phyloP scores from a whole-genome alignment of 2,329 filamentous ascomycete species.

The Lachnellula arida region DNA sequence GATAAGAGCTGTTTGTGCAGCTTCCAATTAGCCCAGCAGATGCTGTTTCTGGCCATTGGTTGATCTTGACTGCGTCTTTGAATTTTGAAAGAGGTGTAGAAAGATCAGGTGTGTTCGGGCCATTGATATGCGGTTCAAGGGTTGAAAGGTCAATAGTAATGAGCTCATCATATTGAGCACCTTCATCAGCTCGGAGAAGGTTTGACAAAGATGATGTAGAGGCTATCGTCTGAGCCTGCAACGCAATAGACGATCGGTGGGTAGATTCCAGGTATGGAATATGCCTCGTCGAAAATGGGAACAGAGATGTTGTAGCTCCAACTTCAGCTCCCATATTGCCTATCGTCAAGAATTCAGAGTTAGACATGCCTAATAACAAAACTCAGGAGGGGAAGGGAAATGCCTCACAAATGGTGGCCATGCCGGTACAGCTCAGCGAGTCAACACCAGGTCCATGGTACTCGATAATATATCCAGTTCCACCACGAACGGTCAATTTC shows the following conservation, averaged over 20 bases:
- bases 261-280: slow-evolving; percentile 83
- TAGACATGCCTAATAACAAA: slow-evolving; percentile 64
- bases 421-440: slow-evolving; percentile 84
- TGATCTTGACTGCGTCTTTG: slow-evolving; percentile 86
- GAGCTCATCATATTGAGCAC: slow-evolving; percentile 90
- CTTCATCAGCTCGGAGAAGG: slow-evolving; percentile 76
- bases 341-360: neutral
- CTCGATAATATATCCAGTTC: slow-evolving; percentile 67
- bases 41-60: slow-evolving; percentile 93
- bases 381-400: no score
- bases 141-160: slow-evolving; percentile 94
- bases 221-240: slow-evolving; percentile 63
- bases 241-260: slow-evolving; percentile 51
- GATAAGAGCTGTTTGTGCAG: slow-evolving; percentile 86
- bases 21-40: slow-evolving; percentile 97
- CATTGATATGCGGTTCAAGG: slow-evolving; percentile 97
- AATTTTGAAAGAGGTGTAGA: slow-evolving; percentile 98
- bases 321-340: slow-evolving; percentile 52
- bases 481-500: slow-evolving; percentile 23
- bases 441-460: slow-evolving; percentile 95
- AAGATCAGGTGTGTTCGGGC: slow-evolving; percentile 96
- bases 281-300: slow-evolving; percentile 86
- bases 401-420: slow-evolving; percentile 78
- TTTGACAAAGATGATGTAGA: slow-evolving; percentile 44
- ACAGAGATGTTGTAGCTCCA: slow-evolving; percentile 88